These are phyloP conservation scores for Poronia punctata DNA, from an alignment of 495 filamentous ascomycete species.

Conservation along the genomic window DNA sequence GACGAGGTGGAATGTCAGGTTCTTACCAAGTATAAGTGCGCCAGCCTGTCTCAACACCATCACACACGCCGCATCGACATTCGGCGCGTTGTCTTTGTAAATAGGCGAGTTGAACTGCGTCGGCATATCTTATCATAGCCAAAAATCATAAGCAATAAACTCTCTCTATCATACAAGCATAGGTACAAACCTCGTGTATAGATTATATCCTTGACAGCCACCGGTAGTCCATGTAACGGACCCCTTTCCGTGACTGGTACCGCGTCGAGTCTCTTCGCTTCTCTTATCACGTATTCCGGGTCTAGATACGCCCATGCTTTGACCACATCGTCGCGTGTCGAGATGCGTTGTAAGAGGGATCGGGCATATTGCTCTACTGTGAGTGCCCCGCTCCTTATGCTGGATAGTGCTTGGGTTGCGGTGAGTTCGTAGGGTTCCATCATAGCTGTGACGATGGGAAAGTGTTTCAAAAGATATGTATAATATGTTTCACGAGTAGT, in stretches of 20 bases:
- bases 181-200: slow-evolving; percentile 42
- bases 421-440: slow-evolving; percentile 33
- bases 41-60: slow-evolving; percentile 39
- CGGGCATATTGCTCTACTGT: slow-evolving; percentile 47
- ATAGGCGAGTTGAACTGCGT: slow-evolving; percentile 45
- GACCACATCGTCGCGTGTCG: slow-evolving; percentile 37
- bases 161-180: neutral
- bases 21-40: slow-evolving; percentile 43
- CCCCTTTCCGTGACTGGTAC: slow-evolving; percentile 40
- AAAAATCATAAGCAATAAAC: no score
- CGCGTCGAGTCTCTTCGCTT: slow-evolving; percentile 45
- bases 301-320: slow-evolving; percentile 50
- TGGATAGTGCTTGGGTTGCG: slow-evolving; percentile 30
- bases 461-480: no score
- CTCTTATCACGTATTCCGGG: slow-evolving; percentile 38
- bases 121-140: slow-evolving; percentile 46
- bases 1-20: neutral
- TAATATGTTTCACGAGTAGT: no score
- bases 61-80: slow-evolving; percentile 37
- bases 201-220: slow-evolving; percentile 55
- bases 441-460: neutral
- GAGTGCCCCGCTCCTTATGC: slow-evolving; percentile 28
- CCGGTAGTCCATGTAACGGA: slow-evolving; percentile 45
- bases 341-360: slow-evolving; percentile 44
- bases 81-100: slow-evolving; percentile 30